Evolutionary conservation across 1,284 basidiomycete genomes (phyloP), one percentile per base, ranked within the genome.

Genomic region (Cryptococcus sp.): DNA sequence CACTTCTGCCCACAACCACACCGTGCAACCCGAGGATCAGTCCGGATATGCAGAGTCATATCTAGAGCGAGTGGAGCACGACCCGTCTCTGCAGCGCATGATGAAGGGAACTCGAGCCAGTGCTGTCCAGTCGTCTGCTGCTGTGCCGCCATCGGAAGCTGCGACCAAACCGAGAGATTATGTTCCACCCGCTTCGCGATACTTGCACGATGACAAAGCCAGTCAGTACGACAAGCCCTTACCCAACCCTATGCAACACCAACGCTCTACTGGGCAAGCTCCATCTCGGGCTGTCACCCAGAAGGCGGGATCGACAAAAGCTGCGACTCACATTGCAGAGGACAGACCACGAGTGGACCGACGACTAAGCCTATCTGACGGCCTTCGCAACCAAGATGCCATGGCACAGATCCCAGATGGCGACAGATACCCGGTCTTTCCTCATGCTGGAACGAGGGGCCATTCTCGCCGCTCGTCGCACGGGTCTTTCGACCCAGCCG

Each of bases 351-450:
- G 47, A 20, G 53, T 60, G 47, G 23, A 56, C 13, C 57, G 62
- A 35, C 62, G 67, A 25, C 49, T 71, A 22, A 64, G 61, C 47
- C 41, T 64, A n/a, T 60, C 59, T 11, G 59, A 60, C 3, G 50
- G 55, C 3, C 23, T 58, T 35, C 55, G 66, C 53, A 52, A 56
- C 16, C 60, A 58, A 45, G 41, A 46, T 22, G 39, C 50, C 5
- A 55, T 56, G 51, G 50, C 31, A 41, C 56, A 64, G 40, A 62
- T 69, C 19, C 61, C 61, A 1, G 70, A 66, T 57, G 70, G 69
- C 0, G 70, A 72, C 55, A 42, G 71, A 47, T 76, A 76, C 57
- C 74, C 74, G 13, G 56, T 53, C 49, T 74, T 76, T 60, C 67
- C 67, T 6, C 54, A 65, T 19, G 39, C 53, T 22, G 54, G 53